These are phyloP conservation scores for Fraxinus excelsior DNA, from an alignment of 257 asterid species.

Conservation along the genomic window DNA sequence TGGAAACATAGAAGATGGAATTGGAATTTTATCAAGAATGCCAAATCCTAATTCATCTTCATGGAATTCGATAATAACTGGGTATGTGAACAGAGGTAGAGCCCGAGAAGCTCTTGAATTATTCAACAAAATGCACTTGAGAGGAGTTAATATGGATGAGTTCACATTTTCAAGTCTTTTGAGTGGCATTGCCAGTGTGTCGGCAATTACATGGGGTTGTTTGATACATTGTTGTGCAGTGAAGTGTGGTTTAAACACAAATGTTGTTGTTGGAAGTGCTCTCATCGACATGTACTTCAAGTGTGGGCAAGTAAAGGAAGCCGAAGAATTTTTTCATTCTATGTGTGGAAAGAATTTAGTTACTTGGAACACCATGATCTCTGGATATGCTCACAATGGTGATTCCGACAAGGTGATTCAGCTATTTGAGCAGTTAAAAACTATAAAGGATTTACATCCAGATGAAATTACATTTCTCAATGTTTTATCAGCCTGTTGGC, in stretches of 20 bases:
- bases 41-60: constrained; percentile 76
- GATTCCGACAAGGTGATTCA: constrained; percentile 36
- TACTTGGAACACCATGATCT: constrained; percentile 76
- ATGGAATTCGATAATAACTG: constrained; percentile 82
- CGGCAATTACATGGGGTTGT: constrained; percentile 55
- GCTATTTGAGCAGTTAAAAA: constrained; percentile 51
- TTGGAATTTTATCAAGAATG: constrained; percentile 44
- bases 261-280: constrained; percentile 76
- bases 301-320: constrained; percentile 63
- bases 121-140: constrained; percentile 57
- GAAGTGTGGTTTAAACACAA: constrained; percentile 50
- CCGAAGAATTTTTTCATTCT: constrained; percentile 40
- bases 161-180: constrained; percentile 76
- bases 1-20: constrained; percentile 66
- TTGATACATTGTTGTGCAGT: constrained; percentile 58
- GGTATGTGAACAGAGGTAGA: constrained; percentile 62
- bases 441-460: constrained; percentile 39
- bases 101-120: constrained; percentile 50
- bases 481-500: constrained; percentile 71
- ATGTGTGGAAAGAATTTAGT: constrained; percentile 63
- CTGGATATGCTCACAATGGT: constrained; percentile 75
- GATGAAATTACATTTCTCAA: constrained; percentile 73
- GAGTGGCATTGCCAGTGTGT: constrained; percentile 61
- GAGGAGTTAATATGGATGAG: constrained; percentile 55
- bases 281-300: constrained; percentile 79